phyloP scores from a whole-genome alignment of 2,329 filamentous ascomycete species.

The Erysiphe pulchra region DNA sequence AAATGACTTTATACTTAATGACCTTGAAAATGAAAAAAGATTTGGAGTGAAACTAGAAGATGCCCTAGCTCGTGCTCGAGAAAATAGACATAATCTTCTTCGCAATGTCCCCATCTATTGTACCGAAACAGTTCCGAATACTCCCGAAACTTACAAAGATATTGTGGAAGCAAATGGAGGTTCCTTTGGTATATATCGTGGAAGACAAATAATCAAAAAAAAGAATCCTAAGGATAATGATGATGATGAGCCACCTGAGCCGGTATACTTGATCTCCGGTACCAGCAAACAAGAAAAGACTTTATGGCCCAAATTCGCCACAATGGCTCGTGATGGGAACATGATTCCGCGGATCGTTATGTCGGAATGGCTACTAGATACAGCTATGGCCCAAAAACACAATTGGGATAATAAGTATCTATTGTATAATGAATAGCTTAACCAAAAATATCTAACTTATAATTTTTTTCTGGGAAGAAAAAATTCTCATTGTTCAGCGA shows the following conservation, averaged over 20 bases:
- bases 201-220: constrained; percentile 39
- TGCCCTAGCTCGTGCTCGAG: constrained; percentile 42
- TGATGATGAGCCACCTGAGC: constrained; percentile 33
- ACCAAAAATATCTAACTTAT: too few species aligned
- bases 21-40: constrained; percentile 45
- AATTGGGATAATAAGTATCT: constrained; percentile 39
- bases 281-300: constrained; percentile 37
- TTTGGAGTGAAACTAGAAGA: constrained; percentile 43
- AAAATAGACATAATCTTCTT: constrained; percentile 54
- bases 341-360: constrained; percentile 61
- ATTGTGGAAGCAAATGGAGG: constrained; percentile 83
- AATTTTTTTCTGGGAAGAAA: too few species aligned
- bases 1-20: constrained; percentile 40
- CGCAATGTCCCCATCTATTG: constrained; percentile 61
- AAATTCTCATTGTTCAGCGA: too few species aligned
- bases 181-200: constrained; percentile 50
- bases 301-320: constrained; percentile 57
- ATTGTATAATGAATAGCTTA: background rate
- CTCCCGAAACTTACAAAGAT: constrained; percentile 57
- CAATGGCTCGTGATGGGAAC: constrained; percentile 52
- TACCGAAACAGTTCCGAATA: constrained; percentile 53
- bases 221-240: constrained; percentile 31
- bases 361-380: constrained; percentile 72
- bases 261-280: constrained; percentile 63
- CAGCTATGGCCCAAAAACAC: constrained; percentile 69